Evolutionary conservation across 441 rosid genomes (phyloP), one percentile per base, ranked within the genome.

Genomic region (Erysimum pusillum): DNA sequence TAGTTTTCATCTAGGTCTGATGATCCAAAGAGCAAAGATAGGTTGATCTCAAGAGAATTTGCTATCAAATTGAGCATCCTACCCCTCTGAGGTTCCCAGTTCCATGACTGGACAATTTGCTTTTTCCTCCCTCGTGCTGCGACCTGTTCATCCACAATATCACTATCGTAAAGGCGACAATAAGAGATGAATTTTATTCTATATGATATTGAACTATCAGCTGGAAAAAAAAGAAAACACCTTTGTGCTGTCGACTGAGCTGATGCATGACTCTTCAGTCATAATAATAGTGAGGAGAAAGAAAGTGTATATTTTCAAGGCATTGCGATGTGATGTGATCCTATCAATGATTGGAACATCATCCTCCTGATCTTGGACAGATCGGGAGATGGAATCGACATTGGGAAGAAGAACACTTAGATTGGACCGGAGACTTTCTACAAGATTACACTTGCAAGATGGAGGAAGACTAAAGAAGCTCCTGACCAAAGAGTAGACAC

Each of bases 371-470:
- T 71, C 86, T 64, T 81, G 90, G 22, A 84, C 83, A 60, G 75
- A 74, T 18, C 99, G 83, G 0, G 92, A 87, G 9, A 94, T 90
- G 0, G 93, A 87, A 82, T 94, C 99, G 0, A 96, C 89, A 76
- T 90, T 96, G 10, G 98, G 99, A 49, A 96, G 97, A 71, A 96
- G 97, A 80, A 96, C 98, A 60, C 93, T 89, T 51, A 96, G 83
- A 74, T 96, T 96, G 63, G 97, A 93, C 25, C 99, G 85, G 7
- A 96, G 91, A 73, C 91, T 89, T 82, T 96, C 99, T 0, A 88
- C 88, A 46, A 91, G 84, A 79, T 85, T 88, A 79, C 84, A 83
- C 72, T 96, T 93, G 79, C 85, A 90, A 63, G 89, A 53, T 14
- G 91, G 80, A 10, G 81, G 75, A 63, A 96, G 97, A 76, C 45